Evolutionary conservation across 371 early-diverging fungal genomes (phyloP).

Genomic region (Mortierella sp.): DNA sequence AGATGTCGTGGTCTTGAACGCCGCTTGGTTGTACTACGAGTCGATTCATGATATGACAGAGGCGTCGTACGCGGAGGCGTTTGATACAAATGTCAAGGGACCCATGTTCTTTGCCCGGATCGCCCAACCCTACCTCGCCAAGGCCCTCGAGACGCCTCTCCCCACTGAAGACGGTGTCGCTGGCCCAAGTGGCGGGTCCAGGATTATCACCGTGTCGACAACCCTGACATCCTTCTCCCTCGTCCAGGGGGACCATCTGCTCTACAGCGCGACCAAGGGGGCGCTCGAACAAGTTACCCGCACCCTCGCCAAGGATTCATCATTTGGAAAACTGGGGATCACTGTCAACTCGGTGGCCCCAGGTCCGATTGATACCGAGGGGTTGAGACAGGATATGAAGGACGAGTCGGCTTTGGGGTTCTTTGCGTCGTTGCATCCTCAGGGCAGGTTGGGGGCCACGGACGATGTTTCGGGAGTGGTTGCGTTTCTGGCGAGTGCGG

Average conservation of each 20-base stretch:
- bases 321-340: constrained; percentile 27
- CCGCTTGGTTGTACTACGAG: constrained; percentile 27
- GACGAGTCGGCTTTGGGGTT: constrained; percentile 13
- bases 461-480: constrained; percentile 31
- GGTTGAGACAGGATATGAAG: constrained; percentile 9
- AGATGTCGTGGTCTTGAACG: constrained; percentile 44
- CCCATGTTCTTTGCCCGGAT: constrained; percentile 36
- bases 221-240: constrained; percentile 20
- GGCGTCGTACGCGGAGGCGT: constrained; percentile 13
- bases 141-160: constrained; percentile 6
- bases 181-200: constrained; percentile 1
- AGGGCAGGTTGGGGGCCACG: constrained; percentile 17
- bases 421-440: constrained; percentile 18
- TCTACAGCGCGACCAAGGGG: constrained; percentile 36
- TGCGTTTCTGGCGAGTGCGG: constrained; percentile 25
- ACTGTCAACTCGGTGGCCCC: constrained; percentile 40
- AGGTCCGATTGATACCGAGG: constrained; percentile 39
- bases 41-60: constrained; percentile 29
- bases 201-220: constrained; percentile 25
- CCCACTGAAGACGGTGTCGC: not conserved
- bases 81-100: constrained; percentile 31
- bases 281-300: constrained; percentile 39
- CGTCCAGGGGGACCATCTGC: constrained; percentile 15
- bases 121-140: constrained; percentile 22
- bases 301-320: constrained; percentile 25